Evolutionary conservation across 2,329 filamentous ascomycete genomes (phyloP).

Genomic region (Tolypocladium amazonense): DNA sequence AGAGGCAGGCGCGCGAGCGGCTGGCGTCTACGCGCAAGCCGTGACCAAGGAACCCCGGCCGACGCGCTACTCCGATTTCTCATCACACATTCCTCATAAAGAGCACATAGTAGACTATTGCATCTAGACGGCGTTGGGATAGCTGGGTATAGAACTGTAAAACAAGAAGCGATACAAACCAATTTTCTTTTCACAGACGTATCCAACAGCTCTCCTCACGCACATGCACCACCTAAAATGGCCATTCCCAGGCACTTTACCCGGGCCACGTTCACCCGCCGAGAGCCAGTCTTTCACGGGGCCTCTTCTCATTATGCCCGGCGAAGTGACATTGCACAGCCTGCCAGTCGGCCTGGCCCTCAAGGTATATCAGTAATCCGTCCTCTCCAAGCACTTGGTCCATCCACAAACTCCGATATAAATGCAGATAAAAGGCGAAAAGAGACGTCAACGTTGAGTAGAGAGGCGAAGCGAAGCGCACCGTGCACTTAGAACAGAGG

Average conservation of each 20-base stretch:
- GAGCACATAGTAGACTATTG: background rate
- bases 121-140: background rate
- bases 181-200: background rate
- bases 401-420: constrained; percentile 12
- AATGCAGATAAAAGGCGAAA: constrained; percentile 4
- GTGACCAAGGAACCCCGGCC: background rate
- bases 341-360: background rate
- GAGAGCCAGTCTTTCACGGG: too few species aligned
- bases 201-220: background rate
- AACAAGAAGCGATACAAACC: background rate
- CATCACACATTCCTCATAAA: background rate
- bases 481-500: background rate
- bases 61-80: background rate
- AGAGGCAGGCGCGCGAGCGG: constrained; percentile 56
- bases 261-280: background rate
- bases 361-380: constrained; percentile 6
- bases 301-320: constrained; percentile 7
- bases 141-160: background rate
- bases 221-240: background rate
- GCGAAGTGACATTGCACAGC: background rate
- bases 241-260: background rate
- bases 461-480: background rate
- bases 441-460: background rate
- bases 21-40: constrained; percentile 5
- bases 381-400: constrained; percentile 11